A percentile compares a stretch with the other conserved stretches of the same genome.
These are phyloP conservation scores for Fusarium sp. DNA, from an alignment of 2,329 filamentous ascomycete genomes.

Conservation along the genomic window DNA sequence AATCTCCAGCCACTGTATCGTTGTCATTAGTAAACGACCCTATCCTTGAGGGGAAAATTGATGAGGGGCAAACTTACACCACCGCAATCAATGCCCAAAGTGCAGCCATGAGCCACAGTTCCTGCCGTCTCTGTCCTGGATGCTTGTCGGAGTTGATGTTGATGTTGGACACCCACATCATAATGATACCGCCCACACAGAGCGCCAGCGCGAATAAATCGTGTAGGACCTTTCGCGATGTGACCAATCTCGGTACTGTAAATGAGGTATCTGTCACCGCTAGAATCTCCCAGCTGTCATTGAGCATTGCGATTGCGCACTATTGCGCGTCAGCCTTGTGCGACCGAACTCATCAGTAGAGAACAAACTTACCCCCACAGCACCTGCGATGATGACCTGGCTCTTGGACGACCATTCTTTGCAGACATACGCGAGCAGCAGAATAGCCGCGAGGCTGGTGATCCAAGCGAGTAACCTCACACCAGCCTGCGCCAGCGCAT, in stretches of 20 bases:
- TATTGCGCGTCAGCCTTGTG: slow-evolving; percentile 31
- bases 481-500: slow-evolving; percentile 41
- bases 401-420: slow-evolving; percentile 49
- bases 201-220: slow-evolving; percentile 52
- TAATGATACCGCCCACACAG: slow-evolving; percentile 51
- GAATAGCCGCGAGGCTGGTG: slow-evolving; percentile 48
- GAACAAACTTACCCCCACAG: slow-evolving; percentile 48
- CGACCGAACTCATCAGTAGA: neutral
- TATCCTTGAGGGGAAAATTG: neutral
- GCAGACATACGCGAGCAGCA: slow-evolving; percentile 50
- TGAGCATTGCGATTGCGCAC: slow-evolving; percentile 51
- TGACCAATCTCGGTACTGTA: slow-evolving; percentile 44
- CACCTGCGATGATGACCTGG: slow-evolving; percentile 47
- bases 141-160: slow-evolving; percentile 24
- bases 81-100: slow-evolving; percentile 42
- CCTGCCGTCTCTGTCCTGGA: slow-evolving; percentile 26
- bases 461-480: slow-evolving; percentile 50
- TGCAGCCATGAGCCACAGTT: slow-evolving; percentile 36
- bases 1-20: slow-evolving; percentile 44
- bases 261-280: slow-evolving; percentile 46
- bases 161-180: slow-evolving; percentile 50
- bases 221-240: slow-evolving; percentile 48
- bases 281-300: slow-evolving; percentile 54
- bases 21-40: neutral
- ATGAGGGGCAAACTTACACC: slow-evolving; percentile 40